A percentile compares a stretch with the other conserved stretches of the same genome.
phyloP scores from a whole-genome alignment of 129 eudicot species.

The Solidago caesia region DNA sequence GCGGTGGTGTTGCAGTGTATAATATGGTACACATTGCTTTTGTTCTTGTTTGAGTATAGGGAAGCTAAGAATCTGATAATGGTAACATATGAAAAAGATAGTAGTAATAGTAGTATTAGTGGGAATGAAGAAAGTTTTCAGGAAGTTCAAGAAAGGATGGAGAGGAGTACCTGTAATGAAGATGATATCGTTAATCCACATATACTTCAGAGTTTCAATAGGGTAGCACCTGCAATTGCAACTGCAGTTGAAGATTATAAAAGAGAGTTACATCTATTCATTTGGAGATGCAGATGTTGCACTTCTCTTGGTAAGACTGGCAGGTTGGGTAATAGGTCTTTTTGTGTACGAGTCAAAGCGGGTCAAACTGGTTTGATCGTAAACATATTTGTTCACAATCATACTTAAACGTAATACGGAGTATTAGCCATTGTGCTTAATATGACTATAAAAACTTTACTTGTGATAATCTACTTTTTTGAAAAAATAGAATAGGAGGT shows the following conservation, averaged over 20 bases:
- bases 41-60: constrained; percentile 63
- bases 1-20: constrained; percentile 66
- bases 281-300: constrained; percentile 42
- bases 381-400: not conserved
- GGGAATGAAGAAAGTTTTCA: not conserved
- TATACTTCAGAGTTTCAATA: constrained; percentile 32
- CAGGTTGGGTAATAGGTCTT: not conserved
- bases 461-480: not conserved
- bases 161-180: constrained; percentile 27
- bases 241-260: constrained; percentile 32
- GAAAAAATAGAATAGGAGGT: not conserved
- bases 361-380: not conserved
- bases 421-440: not conserved
- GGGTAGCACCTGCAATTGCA: constrained; percentile 35
- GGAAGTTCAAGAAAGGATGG: constrained; percentile 30
- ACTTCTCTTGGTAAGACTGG: constrained; percentile 32
- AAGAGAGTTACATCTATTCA: constrained; percentile 41
- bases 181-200: constrained; percentile 34
- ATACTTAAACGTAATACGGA: too few relatives aligned
- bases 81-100: constrained; percentile 19
- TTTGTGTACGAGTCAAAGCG: not conserved
- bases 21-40: constrained; percentile 63
- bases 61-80: constrained; percentile 51
- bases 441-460: not conserved
- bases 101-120: constrained; percentile 5